Evolutionary conservation across 2,329 filamentous ascomycete genomes (phyloP).

Genomic region (Microascus cirrosus): DNA sequence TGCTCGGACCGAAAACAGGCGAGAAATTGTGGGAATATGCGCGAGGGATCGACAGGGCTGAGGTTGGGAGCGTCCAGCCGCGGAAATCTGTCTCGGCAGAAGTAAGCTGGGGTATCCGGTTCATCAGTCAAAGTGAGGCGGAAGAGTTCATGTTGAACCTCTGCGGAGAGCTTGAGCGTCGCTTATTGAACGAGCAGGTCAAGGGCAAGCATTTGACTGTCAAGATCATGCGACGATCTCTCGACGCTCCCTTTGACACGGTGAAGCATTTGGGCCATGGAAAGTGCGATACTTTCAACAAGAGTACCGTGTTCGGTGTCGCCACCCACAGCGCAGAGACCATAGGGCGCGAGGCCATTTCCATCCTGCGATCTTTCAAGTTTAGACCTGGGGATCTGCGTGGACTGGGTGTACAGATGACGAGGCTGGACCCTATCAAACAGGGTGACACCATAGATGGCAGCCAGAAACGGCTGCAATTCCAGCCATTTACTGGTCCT

Average conservation of each 20-base stretch:
- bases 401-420: conserved; percentile 86
- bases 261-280: conserved; percentile 91
- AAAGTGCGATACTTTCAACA: conserved; percentile 90
- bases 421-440: conserved; percentile 77
- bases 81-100: conserved; percentile 95
- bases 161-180: conserved; percentile 71
- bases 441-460: conserved; percentile 41
- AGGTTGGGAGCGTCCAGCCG: conserved; percentile 75
- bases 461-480: conserved; percentile 70
- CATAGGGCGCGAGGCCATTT: conserved; percentile 74
- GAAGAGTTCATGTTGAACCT: conserved; percentile 84
- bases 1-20: conserved; percentile 84
- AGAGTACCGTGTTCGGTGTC: conserved; percentile 71
- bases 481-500: conserved; percentile 35
- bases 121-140: conserved; percentile 82
- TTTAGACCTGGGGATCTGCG: conserved; percentile 89
- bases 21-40: conserved; percentile 85
- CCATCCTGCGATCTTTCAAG: conserved; percentile 67
- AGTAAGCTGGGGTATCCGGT: conserved; percentile 96
- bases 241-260: conserved; percentile 81
- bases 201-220: conserved; percentile 83
- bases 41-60: conserved; percentile 72
- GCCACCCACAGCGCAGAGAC: conserved; percentile 64
- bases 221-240: conserved; percentile 84
- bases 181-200: conserved; percentile 72